Evolutionary conservation across 169 alveolate species (phyloP).

Genomic region (Perkinsus chesapeaki): DNA sequence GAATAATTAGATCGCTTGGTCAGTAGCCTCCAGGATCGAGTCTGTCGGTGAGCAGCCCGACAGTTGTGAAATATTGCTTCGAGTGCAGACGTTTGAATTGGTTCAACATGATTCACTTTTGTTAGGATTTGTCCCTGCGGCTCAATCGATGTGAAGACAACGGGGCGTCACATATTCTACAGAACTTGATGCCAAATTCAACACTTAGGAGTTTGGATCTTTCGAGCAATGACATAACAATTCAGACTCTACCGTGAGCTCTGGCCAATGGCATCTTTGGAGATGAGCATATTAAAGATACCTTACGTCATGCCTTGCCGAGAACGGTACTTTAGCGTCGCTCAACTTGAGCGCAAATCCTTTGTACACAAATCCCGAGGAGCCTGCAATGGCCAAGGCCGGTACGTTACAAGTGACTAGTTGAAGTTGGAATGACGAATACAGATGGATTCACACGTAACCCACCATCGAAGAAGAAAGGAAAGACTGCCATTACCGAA

Average conservation of each 20-base stretch:
- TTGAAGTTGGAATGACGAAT: not conserved
- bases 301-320: constrained; percentile 12
- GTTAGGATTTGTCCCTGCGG: constrained; percentile 15
- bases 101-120: not conserved
- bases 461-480: not conserved
- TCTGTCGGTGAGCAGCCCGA: too few relatives aligned
- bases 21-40: too few relatives aligned
- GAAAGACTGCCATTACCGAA: not conserved
- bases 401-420: not conserved
- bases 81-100: too few relatives aligned
- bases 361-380: not conserved
- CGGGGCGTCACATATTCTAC: constrained; percentile 10
- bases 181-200: constrained; percentile 27
- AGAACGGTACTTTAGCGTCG: constrained; percentile 16
- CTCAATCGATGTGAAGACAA: constrained; percentile 36
- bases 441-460: not conserved
- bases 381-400: not conserved
- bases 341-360: constrained; percentile 27
- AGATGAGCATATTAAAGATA: not conserved
- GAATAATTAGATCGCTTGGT: too few relatives aligned
- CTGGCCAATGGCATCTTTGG: not conserved
- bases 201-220: constrained; percentile 25
- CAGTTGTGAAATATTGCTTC: too few relatives aligned
- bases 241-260: constrained; percentile 18
- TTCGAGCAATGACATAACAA: constrained; percentile 30